Evolutionary conservation across 2,329 filamentous ascomycete genomes (phyloP), one percentile per base, ranked within the genome.

Genomic region (Eutypella sp.): DNA sequence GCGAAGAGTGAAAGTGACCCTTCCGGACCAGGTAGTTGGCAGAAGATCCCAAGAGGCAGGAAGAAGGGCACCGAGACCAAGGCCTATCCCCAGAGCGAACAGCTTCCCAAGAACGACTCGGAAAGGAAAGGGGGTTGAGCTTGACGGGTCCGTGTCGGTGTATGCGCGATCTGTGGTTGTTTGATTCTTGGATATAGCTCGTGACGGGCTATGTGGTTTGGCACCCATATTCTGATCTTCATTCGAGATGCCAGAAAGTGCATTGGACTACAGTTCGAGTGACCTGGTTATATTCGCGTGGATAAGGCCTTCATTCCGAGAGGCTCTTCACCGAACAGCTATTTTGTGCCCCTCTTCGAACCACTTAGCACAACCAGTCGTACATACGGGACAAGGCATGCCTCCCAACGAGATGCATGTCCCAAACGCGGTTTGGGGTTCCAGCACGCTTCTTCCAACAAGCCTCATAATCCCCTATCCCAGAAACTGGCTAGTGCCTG

Each of bases 111-210:
- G 62, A 73, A 81, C 44, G 76, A 78, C 11, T 75, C 74, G 2
- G 81, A 84, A 48, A 75, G 81, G 47, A 84, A 84, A 56, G 81
- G 81, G 2, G 81, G 81, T 41, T 84, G 69, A 76, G 34, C 36
- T 22, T 34, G n/a, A 16, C 39, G 29, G n/a, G 38, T 44, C 42
- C 36, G 42, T 34, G 38, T n/a, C 27, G 40, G 39, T 8, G 19
- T 41, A 20, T 29, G 23, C 44, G 46, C 50, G 19, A 47, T 48
- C 38, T 38, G 29, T 22, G 46, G 42, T 44, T 42, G 39, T 51
- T 50, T 49, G 41, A 44, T 54, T 57, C 48, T 61, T 61, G 60
- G 55, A 62, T 61, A 61, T 47, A 44, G 49, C 39, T 41, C 40
- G 38, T 43, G 42, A 38, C 47, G 40, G 48, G 41, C 45, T 47